Evolutionary conservation across 2,329 filamentous ascomycete genomes (phyloP).

Genomic region (Leptosphaerulina australis): DNA sequence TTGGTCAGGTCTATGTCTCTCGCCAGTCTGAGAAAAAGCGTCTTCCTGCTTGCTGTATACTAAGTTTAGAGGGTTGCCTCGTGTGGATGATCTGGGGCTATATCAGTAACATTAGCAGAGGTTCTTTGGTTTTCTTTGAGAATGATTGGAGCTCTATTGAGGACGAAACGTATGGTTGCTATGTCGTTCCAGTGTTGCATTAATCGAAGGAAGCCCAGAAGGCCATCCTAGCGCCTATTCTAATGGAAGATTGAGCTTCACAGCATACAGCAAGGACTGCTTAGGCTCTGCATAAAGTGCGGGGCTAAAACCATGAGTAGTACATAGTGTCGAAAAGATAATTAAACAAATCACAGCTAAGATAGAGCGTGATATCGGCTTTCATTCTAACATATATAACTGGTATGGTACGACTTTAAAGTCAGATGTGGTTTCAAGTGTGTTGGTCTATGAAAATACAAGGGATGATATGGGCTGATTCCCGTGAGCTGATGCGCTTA

Average conservation of each 20-base stretch:
- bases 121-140: slow-evolving; percentile 16
- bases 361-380: no score
- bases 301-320: no score
- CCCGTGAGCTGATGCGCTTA: no score
- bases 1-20: slow-evolving; percentile 19
- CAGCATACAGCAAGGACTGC: slow-evolving; percentile 16
- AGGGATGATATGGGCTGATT: no score
- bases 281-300: slow-evolving; percentile 9
- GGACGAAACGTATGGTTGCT: slow-evolving; percentile 8
- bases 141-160: slow-evolving; percentile 16
- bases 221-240: slow-evolving; percentile 6
- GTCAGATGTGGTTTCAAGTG: no score
- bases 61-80: slow-evolving; percentile 20
- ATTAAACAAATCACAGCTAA: no score
- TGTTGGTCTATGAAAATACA: no score
- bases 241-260: slow-evolving; percentile 23
- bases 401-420: no score
- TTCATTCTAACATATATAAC: no score
- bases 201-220: slow-evolving; percentile 13
- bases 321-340: no score
- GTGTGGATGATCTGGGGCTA: slow-evolving; percentile 20
- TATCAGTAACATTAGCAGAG: slow-evolving; percentile 18
- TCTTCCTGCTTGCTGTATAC: slow-evolving; percentile 16
- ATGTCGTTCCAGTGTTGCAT: slow-evolving; percentile 16
- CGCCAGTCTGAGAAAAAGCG: slow-evolving; percentile 19